Evolutionary conservation across 179 eudicot genomes (phyloP).

Genomic region (Camellia oleifera): DNA sequence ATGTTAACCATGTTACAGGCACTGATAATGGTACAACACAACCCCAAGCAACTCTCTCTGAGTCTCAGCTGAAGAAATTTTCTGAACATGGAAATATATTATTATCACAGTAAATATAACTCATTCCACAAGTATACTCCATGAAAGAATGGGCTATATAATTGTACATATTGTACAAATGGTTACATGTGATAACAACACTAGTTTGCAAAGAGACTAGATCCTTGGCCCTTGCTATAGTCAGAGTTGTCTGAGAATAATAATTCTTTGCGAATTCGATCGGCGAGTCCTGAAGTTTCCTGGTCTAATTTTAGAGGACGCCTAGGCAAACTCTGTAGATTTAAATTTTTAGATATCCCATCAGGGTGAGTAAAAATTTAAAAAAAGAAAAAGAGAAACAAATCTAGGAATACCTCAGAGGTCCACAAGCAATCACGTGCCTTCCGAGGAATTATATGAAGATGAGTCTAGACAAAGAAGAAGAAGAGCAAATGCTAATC

Average conservation of each 20-base stretch:
- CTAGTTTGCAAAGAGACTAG: conserved; percentile 24
- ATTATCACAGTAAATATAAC: not conserved
- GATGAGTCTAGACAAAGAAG: conserved; percentile 61
- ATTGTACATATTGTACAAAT: not conserved
- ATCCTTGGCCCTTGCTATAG: conserved; percentile 40
- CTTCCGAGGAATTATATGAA: conserved; percentile 93
- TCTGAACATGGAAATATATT: not conserved
- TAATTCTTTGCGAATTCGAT: conserved; percentile 58
- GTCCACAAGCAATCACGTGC: conserved; percentile 89
- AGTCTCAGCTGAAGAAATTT: not conserved
- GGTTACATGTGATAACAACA: conserved; percentile 14
- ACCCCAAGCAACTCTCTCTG: not conserved
- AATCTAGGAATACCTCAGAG: conserved; percentile 62
- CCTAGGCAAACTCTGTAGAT: conserved; percentile 67
- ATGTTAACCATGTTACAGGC: not conserved
- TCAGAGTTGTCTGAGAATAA: conserved; percentile 22
- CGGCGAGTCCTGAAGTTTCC: conserved; percentile 63
- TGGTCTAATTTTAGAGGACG: conserved; percentile 60
- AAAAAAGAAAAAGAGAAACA: not conserved
- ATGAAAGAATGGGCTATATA: not conserved
- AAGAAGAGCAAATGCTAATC: conserved; percentile 10
- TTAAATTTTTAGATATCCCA: not conserved
- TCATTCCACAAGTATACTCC: not conserved
- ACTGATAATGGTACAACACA: not conserved
- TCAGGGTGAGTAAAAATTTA: too few relatives aligned